phyloP scores from a whole-genome alignment of 2,329 filamentous ascomycete genomes.

The Elsinoe fawcettii region DNA sequence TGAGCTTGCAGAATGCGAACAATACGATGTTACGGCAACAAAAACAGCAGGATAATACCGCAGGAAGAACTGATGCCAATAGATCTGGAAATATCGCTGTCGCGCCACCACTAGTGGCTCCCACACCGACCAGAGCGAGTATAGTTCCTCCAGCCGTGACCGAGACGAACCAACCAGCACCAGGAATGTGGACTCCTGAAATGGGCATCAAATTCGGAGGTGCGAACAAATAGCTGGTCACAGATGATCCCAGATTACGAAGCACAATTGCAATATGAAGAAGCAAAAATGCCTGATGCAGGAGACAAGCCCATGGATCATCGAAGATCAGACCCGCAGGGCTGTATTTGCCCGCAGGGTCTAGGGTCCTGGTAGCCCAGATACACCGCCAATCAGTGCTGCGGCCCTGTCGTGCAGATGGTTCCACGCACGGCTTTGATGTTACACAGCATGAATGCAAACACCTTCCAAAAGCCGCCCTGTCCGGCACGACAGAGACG shows the following conservation, averaged over 20 bases:
- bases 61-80: constrained; percentile 13
- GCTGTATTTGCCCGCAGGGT: not conserved
- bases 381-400: too few species aligned
- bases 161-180: constrained; percentile 27
- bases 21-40: constrained; percentile 38
- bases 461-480: too few species aligned
- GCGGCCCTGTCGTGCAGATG: constrained; percentile 19
- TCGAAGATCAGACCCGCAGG: not conserved
- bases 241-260: not conserved
- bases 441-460: too few species aligned
- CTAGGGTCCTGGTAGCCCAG: not conserved
- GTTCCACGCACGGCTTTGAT: constrained; percentile 22
- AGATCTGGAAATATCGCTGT: constrained; percentile 34
- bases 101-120: constrained; percentile 51
- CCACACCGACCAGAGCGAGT: constrained; percentile 39
- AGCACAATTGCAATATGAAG: not conserved
- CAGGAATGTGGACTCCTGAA: constrained; percentile 68
- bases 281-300: not conserved
- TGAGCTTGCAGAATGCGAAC: constrained; percentile 43
- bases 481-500: too few species aligned
- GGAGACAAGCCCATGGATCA: constrained; percentile 17
- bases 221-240: constrained; percentile 28
- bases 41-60: constrained; percentile 32
- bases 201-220: constrained; percentile 72
- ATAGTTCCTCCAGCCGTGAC: constrained; percentile 18